phyloP scores from a whole-genome alignment of 768 basidiomycete genomes.

The Xerocomellus chrysenteron region DNA sequence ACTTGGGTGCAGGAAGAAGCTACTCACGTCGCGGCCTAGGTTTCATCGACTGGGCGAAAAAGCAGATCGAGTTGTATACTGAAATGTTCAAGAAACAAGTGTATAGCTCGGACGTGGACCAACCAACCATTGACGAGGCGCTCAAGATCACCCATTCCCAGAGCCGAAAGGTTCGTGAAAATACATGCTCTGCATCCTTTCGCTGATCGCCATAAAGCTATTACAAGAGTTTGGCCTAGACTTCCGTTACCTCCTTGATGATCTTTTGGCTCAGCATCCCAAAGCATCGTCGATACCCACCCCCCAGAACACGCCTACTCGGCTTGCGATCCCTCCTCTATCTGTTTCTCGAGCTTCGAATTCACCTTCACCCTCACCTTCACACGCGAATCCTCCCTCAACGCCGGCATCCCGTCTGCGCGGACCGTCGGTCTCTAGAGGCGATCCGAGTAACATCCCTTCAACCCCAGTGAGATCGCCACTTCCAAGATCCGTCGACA shows the following conservation, averaged over 20 bases:
- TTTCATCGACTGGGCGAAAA: slow-evolving; percentile 92
- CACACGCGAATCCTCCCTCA: slow-evolving; percentile 18
- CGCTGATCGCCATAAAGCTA: slow-evolving; percentile 46
- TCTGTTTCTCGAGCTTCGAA: slow-evolving; percentile 16
- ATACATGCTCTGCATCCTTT: neutral
- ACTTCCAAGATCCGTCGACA: slow-evolving; percentile 28
- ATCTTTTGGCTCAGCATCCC: slow-evolving; percentile 55
- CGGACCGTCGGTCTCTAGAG: slow-evolving; percentile 24
- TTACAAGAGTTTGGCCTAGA: slow-evolving; percentile 93
- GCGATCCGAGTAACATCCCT: slow-evolving; percentile 28
- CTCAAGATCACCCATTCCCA: slow-evolving; percentile 74
- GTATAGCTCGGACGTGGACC: slow-evolving; percentile 76
- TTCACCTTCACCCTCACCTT: slow-evolving; percentile 16
- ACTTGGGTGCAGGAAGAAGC: neutral
- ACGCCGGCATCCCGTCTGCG: slow-evolving; percentile 29
- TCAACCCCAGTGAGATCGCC: slow-evolving; percentile 19
- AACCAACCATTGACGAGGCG: slow-evolving; percentile 72
- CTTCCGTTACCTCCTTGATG: slow-evolving; percentile 88
- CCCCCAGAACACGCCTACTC: slow-evolving; percentile 28
- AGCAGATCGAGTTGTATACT: slow-evolving; percentile 78
- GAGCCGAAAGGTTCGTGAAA: slow-evolving; percentile 68
- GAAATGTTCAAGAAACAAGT: slow-evolving; percentile 90
- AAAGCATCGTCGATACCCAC: slow-evolving; percentile 32
- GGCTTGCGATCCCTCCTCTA: slow-evolving; percentile 21
- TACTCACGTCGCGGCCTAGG: slow-evolving; percentile 43